Evolutionary conservation across 345 rosid species (phyloP), one percentile per base, ranked within the genome.

Genomic region (Salix dunnii): DNA sequence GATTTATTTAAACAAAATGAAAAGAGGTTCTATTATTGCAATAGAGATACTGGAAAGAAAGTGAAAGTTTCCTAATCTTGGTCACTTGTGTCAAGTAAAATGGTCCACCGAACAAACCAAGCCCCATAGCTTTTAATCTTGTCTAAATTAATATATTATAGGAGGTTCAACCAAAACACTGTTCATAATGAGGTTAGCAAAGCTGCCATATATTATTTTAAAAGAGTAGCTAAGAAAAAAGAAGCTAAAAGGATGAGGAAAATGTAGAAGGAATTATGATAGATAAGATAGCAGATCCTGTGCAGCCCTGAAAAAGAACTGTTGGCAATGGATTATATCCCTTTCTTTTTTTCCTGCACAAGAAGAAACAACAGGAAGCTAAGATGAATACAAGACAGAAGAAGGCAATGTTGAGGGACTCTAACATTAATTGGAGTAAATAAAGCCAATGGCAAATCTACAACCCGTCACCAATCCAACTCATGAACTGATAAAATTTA

Each of bases 161-260:
- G n/a, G 61, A 49, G 33, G 42, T 64, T 72, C 63, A 77, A 28
- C 79, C 1, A 40, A 40, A 10, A 68, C 23, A 70, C 70, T 6
- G 53, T 46, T 53, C 68, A 77, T 64, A 76, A 65, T 12, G 55
- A 23, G 72, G 18, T 36, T 35, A 20, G 51, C 48, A 84, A 81
- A 73, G 70, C 81, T 77, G 82, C 82, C 68, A 43, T 23, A 60
- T 42, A 35, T 14, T 60, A 61, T 78, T 67, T 58, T 67, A 14
- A 43, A 46, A 27, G 21, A 11, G 9, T 11, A n/a, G 46, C 46
- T 40, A 2, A 40, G 46, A 40, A 17, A 43, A 25, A 42, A 31
- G 8, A 7, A 25, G 10, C 60, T 13, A 13, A 36, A 17, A n/a
- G 2, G 8, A 69, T 46, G 51, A 27, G 42, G 6, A 23, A 60